Base-by-base conservation (phyloP, 257 asterid species). In the Solanum tacnaense region DNA sequence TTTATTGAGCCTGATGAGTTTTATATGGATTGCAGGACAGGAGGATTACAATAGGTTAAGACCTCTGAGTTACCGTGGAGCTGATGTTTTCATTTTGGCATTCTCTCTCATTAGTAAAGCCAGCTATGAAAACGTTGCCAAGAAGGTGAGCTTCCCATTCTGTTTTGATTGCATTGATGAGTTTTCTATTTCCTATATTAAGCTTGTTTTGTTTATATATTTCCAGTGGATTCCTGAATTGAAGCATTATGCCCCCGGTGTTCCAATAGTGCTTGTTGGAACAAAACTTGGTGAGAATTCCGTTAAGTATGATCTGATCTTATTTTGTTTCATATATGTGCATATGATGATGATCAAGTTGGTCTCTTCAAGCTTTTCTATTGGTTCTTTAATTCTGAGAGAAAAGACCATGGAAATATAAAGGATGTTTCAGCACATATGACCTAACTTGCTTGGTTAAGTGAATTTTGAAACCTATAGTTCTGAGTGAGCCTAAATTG, bases 161-260 rank as follows among this genome's bases (percentile, higher is more conserved):
- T 23, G 20, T 62, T 35, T 29, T 0, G 6, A 41, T 89, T 71
- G 58, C 27, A 8, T 18, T 31, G 25, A n/a, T 60, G 46, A 39
- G 23, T 70, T 70, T 46, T 88, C 13, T 83, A 32, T 39, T 56
- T 70, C 79, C 84, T 65, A 46, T 49, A 68, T 36, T 71, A 85
- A 76, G 27, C 49, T 49, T 87, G 32, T 85, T 67, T 49, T 71
- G 89, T 84, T 85, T 41, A 36, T 41, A 35, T 71, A 72, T 83
- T 87, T 90, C 46, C 89, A 92, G 94, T 92, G 94, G 94, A 92
- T 92, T 88, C 93, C 94, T 16, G 94, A 92, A 89, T 88, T 92
- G 94, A 92, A 91, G 91, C 94, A 92, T 86, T 92, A 92, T 84
- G 94, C 94, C 46, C 94, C 94, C 65, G 94, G 94, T 36, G 94